Evolutionary conservation across 1,139 yeast species (phyloP).

Genomic region (Suhomyces bokatorum): DNA sequence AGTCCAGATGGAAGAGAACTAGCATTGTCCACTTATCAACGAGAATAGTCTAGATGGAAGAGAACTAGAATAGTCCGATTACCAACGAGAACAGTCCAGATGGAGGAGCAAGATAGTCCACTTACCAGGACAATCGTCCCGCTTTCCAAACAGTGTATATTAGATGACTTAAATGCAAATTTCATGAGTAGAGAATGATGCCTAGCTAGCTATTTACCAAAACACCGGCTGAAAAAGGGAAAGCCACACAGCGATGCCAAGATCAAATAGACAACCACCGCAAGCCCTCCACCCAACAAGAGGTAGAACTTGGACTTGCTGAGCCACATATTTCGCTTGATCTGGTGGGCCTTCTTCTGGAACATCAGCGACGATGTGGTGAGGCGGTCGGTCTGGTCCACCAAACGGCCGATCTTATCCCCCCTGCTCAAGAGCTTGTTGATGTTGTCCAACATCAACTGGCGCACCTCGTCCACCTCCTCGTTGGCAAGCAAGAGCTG

Average conservation of each 20-base stretch:
- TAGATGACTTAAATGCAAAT: background rate
- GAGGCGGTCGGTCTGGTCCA: conserved; percentile 77
- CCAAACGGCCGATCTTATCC: conserved; percentile 71
- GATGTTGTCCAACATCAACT: conserved; percentile 68
- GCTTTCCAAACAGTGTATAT: background rate
- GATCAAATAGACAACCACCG: conserved; percentile 40
- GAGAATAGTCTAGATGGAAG: no score
- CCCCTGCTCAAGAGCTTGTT: conserved; percentile 75
- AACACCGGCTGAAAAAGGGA: conserved; percentile 41
- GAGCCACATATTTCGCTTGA: conserved; percentile 71
- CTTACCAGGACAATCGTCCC: no score
- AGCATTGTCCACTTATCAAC: no score
- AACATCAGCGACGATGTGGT: conserved; percentile 70
- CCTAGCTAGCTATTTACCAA: conserved; percentile 10
- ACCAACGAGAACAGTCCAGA: no score
- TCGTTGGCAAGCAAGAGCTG: conserved; percentile 45
- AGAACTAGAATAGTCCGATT: no score
- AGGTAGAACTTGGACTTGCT: conserved; percentile 49
- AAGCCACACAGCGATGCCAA: conserved; percentile 55
- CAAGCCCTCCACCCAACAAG: conserved; percentile 25
- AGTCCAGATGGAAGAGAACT: no score
- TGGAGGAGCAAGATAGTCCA: no score
- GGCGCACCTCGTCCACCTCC: conserved; percentile 55
- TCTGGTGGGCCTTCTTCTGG: conserved; percentile 65
- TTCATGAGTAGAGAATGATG: background rate